Evolutionary conservation across 805 yeast species (phyloP).

Genomic region (Candida xiaguanensis): DNA sequence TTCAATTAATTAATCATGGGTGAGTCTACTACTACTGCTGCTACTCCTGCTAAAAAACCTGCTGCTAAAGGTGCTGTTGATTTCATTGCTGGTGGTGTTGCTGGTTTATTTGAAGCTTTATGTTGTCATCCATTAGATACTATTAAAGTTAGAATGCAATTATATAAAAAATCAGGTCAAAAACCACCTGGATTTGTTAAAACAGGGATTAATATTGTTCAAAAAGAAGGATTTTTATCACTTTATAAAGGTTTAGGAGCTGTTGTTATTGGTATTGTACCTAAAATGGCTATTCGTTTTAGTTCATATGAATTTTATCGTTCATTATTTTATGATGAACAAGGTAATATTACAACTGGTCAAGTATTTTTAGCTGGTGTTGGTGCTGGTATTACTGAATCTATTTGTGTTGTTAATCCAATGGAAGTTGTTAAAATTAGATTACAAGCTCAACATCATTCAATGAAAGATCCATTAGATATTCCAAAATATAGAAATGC

Average conservation of each 20-base stretch:
- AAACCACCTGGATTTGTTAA: slow-evolving; percentile 82
- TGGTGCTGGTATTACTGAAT: slow-evolving; percentile 96
- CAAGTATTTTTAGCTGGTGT: slow-evolving; percentile 89
- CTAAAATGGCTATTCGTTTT: slow-evolving; percentile 97
- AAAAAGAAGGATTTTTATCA: slow-evolving; percentile 78
- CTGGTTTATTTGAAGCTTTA: slow-evolving; percentile 96
- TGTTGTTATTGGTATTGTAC: slow-evolving; percentile 94
- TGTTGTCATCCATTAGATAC: slow-evolving; percentile 98
- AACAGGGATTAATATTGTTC: slow-evolving; percentile 76
- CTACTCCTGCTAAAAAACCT: slow-evolving; percentile 18
- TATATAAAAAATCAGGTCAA: slow-evolving; percentile 65
- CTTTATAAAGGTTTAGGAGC: slow-evolving; percentile 96
- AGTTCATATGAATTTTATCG: slow-evolving; percentile 90
- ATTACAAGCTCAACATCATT: slow-evolving; percentile 91
- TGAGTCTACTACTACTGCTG: slow-evolving; percentile 7
- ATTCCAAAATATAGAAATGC: slow-evolving; percentile 89
- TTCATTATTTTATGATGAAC: slow-evolving; percentile 56
- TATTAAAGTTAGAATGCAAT: slow-evolving; percentile 95
- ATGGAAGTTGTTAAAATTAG: slow-evolving; percentile 97
- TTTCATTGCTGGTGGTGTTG: slow-evolving; percentile 91
- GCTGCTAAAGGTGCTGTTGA: slow-evolving; percentile 51
- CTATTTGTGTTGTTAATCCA: slow-evolving; percentile 91
- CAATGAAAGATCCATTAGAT: slow-evolving; percentile 77
- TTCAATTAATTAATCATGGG: slow-evolving; percentile 5
- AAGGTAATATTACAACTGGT: slow-evolving; percentile 66